phyloP scores from a whole-genome alignment of 192 early-diverging fungal species.

The Diversispora eburnea region DNA sequence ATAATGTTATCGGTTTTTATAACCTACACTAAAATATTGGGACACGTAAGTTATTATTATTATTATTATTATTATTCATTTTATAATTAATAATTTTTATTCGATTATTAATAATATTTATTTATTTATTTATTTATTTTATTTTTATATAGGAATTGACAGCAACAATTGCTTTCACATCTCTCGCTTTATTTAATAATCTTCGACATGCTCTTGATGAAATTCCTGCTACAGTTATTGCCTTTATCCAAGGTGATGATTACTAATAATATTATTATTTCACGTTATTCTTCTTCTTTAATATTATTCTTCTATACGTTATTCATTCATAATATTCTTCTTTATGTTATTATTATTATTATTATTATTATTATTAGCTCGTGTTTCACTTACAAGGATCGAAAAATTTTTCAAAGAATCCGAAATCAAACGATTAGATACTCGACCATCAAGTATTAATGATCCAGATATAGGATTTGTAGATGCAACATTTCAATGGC shows the following conservation, averaged over 20 bases:
- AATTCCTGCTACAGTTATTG: conserved; percentile 56
- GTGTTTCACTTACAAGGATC: conserved; percentile 68
- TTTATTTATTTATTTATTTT: background rate
- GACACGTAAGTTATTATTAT: conserved; percentile 39
- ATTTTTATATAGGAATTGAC: conserved; percentile 2
- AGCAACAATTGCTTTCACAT: conserved; percentile 50
- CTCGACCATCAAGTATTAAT: conserved; percentile 31
- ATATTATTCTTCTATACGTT: too few species aligned
- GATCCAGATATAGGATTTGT: conserved; percentile 62
- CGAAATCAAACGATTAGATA: conserved; percentile 53
- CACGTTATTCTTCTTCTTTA: background rate
- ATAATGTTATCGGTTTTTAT: conserved; percentile 59
- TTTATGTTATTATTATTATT: background rate
- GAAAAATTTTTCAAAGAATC: conserved; percentile 70
- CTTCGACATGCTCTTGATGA: conserved; percentile 64
- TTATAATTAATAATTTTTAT: conserved; percentile 28
- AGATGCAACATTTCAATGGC: conserved; percentile 67
- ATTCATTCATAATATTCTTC: background rate
- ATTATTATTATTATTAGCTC: conserved; percentile 18
- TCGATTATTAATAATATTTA: background rate
- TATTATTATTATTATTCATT: background rate
- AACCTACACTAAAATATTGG: conserved; percentile 57
- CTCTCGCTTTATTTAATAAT: conserved; percentile 70
- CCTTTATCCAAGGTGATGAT: conserved; percentile 46
- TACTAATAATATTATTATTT: background rate